A percentile compares a stretch with the other conserved stretches of the same genome.
Evolutionary conservation across 2,329 filamentous ascomycete species (phyloP).

Genomic region (Epichloe brachyelytri): DNA sequence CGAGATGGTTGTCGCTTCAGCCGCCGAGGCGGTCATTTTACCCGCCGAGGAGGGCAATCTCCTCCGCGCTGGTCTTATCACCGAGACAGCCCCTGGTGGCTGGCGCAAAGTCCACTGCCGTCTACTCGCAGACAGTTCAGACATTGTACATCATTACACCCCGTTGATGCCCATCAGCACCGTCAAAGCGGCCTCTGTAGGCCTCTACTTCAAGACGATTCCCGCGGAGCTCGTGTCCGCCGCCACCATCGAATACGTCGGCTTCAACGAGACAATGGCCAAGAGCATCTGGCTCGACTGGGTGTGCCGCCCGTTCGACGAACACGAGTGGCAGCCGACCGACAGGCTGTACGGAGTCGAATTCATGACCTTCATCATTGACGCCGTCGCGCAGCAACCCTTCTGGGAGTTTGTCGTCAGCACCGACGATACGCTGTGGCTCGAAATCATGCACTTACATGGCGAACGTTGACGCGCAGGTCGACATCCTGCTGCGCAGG

Average conservation of each 20-base stretch:
- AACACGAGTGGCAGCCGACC: accelerated
- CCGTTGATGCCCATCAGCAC: neutral
- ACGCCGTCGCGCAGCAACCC: neutral
- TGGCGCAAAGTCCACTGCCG: too few species aligned
- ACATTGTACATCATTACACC: accelerated
- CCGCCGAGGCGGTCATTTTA: too few species aligned
- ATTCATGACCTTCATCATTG: neutral
- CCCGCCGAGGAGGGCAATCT: too few species aligned
- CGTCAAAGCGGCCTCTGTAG: neutral
- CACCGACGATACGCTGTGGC: too few species aligned
- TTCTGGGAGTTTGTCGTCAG: too few species aligned
- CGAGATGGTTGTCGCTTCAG: too few species aligned
- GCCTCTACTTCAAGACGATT: neutral
- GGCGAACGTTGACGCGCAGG: too few species aligned
- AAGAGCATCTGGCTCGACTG: neutral
- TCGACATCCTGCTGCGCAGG: too few species aligned
- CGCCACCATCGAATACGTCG: neutral
- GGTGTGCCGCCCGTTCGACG: neutral
- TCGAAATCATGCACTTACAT: too few species aligned
- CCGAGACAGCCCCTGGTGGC: too few species aligned
- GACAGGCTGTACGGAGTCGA: neutral
- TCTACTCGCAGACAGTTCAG: too few species aligned
- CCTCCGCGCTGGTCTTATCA: too few species aligned
- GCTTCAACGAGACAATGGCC: neutral
- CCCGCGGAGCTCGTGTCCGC: neutral